Evolutionary conservation across 2,329 filamentous ascomycete genomes (phyloP).

Genomic region (Fusarium beomiforme): DNA sequence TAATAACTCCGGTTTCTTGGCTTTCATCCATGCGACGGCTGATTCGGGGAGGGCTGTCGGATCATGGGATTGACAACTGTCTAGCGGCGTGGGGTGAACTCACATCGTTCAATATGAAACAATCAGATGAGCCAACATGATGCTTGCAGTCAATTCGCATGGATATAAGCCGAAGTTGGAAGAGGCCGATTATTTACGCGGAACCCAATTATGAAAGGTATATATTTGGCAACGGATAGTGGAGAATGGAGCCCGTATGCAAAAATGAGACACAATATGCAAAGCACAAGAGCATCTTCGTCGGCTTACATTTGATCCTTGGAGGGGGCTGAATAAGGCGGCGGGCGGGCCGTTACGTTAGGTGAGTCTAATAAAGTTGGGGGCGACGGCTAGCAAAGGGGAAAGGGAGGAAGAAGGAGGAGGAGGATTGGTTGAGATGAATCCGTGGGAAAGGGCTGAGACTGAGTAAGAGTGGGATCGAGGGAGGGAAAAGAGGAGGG

Average conservation of each 20-base stretch:
- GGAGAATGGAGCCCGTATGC: not conserved
- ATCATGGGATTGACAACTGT: constrained; percentile 37
- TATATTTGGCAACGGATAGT: not conserved
- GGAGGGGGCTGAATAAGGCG: constrained; percentile 15
- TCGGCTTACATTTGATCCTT: constrained; percentile 33
- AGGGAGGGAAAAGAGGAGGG: constrained; percentile 12
- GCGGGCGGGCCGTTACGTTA: constrained; percentile 12
- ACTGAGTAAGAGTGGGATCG: not conserved
- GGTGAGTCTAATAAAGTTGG: constrained; percentile 5
- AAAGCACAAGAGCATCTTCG: constrained; percentile 10
- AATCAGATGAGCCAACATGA: not conserved
- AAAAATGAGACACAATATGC: constrained; percentile 7
- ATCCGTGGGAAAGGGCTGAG: constrained; percentile 4
- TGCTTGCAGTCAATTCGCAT: not conserved
- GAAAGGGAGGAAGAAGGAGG: not conserved
- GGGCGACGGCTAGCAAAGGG: constrained; percentile 9
- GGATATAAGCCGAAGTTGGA: not conserved
- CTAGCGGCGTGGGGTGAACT: constrained; percentile 23
- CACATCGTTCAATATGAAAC: constrained; percentile 10
- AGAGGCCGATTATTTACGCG: not conserved
- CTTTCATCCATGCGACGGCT: not conserved
- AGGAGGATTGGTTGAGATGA: constrained; percentile 27
- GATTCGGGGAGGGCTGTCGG: constrained; percentile 18
- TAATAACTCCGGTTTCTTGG: constrained; percentile 16
- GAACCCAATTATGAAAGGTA: not conserved